Base-by-base conservation (phyloP, 768 basidiomycete species). In the Tylopilus plumbeoviolaceoides region DNA sequence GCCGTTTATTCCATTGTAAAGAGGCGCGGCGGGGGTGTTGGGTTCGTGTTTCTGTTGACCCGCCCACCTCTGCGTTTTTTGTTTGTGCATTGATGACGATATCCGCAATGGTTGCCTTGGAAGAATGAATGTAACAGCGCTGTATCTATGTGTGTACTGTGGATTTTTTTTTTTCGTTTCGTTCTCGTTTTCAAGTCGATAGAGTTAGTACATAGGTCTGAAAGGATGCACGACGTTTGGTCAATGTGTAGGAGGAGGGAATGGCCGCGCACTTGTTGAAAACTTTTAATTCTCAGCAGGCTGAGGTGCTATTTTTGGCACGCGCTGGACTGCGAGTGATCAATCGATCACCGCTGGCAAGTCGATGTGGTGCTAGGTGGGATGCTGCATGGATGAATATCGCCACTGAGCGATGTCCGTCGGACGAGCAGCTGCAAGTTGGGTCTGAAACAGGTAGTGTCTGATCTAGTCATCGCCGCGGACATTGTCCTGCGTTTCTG, bases 121-220 rank as follows among this genome's bases (percentile, higher is more conserved):
- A 57, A 46, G 42, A 36, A 14, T 17, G 14, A 50, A 49, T 50
- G 54, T 60, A 51, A 45, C 48, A 48, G 45, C 10, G 45, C 46
- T 63, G 61, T 63, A 64, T 64, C 59, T 64, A 61, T 63, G 7
- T 21, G 38, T 63, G 61, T 63, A 64, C 53, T 51, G 48, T 51
- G 51, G 53, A 60, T 48, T 46, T 31, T 38, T 30, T 11, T 8
- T 4, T 11, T 30, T n/a, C n/a, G n/a, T n/a, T 8, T 30, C 23
- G 30, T 30, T 30, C 18, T 21, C 7, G 20, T 38, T 10, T 17
- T 28, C 18, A 9, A 38, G 38, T 38, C 38, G 38, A 12, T 38
- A 18, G 38, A 36, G 38, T n/a, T 10, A 15, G 33, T 15, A 33
- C 33, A 33, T 15, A 33, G 14, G 38, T 15, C 15, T 15, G 33